Percentiles rank a stretch among this genome's conserved stretches.
Evolutionary conservation across 306 rosid species (phyloP).

Genomic region (Dalbergia cultrata): DNA sequence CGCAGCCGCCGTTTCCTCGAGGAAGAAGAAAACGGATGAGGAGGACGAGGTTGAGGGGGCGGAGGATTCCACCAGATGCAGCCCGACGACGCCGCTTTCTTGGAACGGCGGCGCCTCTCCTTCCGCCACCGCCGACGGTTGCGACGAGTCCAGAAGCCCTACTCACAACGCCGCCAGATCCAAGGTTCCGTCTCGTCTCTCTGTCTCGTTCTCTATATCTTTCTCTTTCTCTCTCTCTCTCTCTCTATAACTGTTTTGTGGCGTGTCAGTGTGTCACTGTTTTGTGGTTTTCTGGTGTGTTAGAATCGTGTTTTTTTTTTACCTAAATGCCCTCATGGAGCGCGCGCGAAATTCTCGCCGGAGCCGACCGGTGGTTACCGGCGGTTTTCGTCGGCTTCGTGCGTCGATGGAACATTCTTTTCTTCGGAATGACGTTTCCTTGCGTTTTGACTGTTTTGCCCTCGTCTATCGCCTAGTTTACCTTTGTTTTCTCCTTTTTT

Average conservation of each 20-base stretch:
- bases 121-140: slow-evolving; percentile 76
- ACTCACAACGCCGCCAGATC: slow-evolving; percentile 71
- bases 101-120: slow-evolving; percentile 92
- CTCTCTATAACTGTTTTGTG: slow-evolving; percentile 44
- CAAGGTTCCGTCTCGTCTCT: slow-evolving; percentile 62
- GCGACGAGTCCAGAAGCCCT: slow-evolving; percentile 63
- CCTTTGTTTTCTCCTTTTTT: not conserved
- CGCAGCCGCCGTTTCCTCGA: slow-evolving; percentile 37
- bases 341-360: not conserved
- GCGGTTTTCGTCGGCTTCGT: slow-evolving; percentile 27
- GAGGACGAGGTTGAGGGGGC: not conserved
- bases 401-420: slow-evolving; percentile 45
- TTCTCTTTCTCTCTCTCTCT: not conserved
- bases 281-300: not conserved
- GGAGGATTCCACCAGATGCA: slow-evolving; percentile 70
- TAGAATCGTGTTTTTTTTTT: not conserved
- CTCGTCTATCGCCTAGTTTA: slow-evolving; percentile 18
- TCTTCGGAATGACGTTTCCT: slow-evolving; percentile 38
- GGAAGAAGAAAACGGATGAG: not conserved
- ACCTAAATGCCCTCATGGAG: not conserved
- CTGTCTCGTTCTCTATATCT: not conserved
- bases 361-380: not conserved
- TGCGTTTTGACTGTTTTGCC: slow-evolving; percentile 50
- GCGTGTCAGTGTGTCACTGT: not conserved
- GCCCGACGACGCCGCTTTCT: slow-evolving; percentile 95